Evolutionary conservation across 805 yeast genomes (phyloP).

Genomic region (Candida arabinofermentans): DNA sequence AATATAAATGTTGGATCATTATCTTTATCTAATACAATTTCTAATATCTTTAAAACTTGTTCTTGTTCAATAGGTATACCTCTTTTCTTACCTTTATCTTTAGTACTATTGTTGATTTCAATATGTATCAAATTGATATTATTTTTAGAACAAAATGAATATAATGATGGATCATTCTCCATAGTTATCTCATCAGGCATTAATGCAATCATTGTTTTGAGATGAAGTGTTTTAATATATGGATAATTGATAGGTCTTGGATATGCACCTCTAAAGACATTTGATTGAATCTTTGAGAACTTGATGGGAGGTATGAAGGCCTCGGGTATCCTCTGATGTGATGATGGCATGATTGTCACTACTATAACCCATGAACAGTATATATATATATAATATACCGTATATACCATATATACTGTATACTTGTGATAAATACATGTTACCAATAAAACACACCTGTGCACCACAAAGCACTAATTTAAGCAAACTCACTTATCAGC

Average conservation of each 20-base stretch:
- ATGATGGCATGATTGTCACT: not conserved
- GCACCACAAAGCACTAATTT: too few species aligned
- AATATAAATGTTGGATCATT: slow-evolving; percentile 76
- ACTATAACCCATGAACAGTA: not conserved
- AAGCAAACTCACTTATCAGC: too few species aligned
- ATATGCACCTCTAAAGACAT: slow-evolving; percentile 78
- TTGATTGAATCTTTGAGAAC: slow-evolving; percentile 66
- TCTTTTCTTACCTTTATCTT: slow-evolving; percentile 77
- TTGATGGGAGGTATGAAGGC: slow-evolving; percentile 68
- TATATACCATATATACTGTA: not conserved
- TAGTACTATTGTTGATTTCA: slow-evolving; percentile 51
- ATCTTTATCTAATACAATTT: slow-evolving; percentile 52
- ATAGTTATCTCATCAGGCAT: slow-evolving; percentile 69
- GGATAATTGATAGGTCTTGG: slow-evolving; percentile 73
- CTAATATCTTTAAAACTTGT: slow-evolving; percentile 57
- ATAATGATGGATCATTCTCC: slow-evolving; percentile 47
- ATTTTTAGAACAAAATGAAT: slow-evolving; percentile 47
- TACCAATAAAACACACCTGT: too few species aligned
- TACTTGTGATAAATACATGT: not conserved
- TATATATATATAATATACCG: not conserved
- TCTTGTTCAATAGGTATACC: slow-evolving; percentile 75
- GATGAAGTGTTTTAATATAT: slow-evolving; percentile 59
- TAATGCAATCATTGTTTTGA: slow-evolving; percentile 71
- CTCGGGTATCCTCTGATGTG: slow-evolving; percentile 13
- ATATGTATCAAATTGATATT: slow-evolving; percentile 66